A percentile compares a stretch with the other conserved stretches of the same genome.
Evolutionary conservation across 2,329 filamentous ascomycete species (phyloP).

Genomic region (Chaetoscypha palmicola): DNA sequence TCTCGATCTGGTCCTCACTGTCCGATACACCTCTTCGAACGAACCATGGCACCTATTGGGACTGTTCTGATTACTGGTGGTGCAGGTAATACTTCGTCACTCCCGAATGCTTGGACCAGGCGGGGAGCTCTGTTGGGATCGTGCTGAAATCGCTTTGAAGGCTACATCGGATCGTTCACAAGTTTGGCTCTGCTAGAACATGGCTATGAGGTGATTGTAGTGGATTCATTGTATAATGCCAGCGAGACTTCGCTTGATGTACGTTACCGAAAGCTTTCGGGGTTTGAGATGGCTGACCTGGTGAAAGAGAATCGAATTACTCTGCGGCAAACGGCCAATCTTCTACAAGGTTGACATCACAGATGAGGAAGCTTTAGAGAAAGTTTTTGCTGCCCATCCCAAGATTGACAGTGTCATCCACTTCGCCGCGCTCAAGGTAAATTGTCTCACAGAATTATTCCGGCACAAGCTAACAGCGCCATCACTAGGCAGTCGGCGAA

Average conservation of each 20-base stretch:
- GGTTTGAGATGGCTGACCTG: neutral
- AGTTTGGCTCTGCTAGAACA: conserved; percentile 84
- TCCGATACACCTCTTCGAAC: neutral
- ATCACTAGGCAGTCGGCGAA: conserved; percentile 78
- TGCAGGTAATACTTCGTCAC: conserved; percentile 30
- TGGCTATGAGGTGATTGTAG: conserved; percentile 92
- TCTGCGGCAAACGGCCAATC: conserved; percentile 76
- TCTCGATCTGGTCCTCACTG: no score
- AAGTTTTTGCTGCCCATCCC: conserved; percentile 81
- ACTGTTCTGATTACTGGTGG: conserved; percentile 92
- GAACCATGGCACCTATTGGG: conserved; percentile 62
- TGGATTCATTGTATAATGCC: conserved; percentile 97
- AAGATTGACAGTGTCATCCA: conserved; percentile 98
- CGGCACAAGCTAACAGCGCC: conserved; percentile 11
- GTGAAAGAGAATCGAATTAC: conserved; percentile 71
- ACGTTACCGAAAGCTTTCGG: neutral
- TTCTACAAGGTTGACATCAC: conserved; percentile 88
- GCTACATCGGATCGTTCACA: conserved; percentile 99
- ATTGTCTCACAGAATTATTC: conserved; percentile 16
- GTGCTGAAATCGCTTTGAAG: conserved; percentile 57
- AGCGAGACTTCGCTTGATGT: conserved; percentile 81
- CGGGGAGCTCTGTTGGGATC: neutral
- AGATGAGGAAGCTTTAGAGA: conserved; percentile 73
- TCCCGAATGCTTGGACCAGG: neutral
- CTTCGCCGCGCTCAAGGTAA: conserved; percentile 92